These are phyloP conservation scores for Plectosphaerella cucumerina DNA, from an alignment of 2,329 filamentous ascomycete genomes.

Conservation along the genomic window DNA sequence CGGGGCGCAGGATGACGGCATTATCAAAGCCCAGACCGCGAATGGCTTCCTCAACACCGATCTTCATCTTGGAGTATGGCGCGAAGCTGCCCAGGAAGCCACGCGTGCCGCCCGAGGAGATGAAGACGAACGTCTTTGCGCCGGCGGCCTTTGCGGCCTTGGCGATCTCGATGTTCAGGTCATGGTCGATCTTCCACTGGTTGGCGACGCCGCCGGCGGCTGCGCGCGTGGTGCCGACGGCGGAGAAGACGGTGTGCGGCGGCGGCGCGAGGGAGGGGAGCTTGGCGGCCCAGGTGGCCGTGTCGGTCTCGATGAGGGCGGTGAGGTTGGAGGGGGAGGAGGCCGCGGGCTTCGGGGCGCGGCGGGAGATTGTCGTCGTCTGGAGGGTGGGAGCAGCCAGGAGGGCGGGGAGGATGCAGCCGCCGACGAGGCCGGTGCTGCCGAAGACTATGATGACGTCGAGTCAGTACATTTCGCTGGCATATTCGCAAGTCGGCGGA, in stretches of 20 bases:
- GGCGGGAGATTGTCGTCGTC: slow-evolving; percentile 64
- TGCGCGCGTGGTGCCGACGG: slow-evolving; percentile 74
- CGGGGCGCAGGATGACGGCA: slow-evolving; percentile 70
- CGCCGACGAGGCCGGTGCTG: slow-evolving; percentile 66
- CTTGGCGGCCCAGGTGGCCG: slow-evolving; percentile 60
- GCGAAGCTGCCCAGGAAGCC: slow-evolving; percentile 35
- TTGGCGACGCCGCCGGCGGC: slow-evolving; percentile 71
- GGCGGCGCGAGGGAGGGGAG: slow-evolving; percentile 51
- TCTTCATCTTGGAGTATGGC: slow-evolving; percentile 70
- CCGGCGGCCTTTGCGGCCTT: slow-evolving; percentile 69
- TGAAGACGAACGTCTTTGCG: slow-evolving; percentile 70
- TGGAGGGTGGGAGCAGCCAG: slow-evolving; percentile 49
- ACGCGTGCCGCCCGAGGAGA: slow-evolving; percentile 55
- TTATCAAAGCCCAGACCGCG: slow-evolving; percentile 70
- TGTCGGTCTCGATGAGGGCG: slow-evolving; percentile 64
- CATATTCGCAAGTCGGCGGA: too few species aligned
- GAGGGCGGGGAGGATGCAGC: slow-evolving; percentile 66
- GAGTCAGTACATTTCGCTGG: too few species aligned
- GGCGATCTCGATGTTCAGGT: slow-evolving; percentile 77
- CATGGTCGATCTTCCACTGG: slow-evolving; percentile 85
- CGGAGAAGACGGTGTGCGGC: slow-evolving; percentile 67
- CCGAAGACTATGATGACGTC: too few species aligned
- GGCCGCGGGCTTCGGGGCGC: slow-evolving; percentile 46
- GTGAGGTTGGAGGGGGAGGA: slow-evolving; percentile 50
- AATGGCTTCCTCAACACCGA: slow-evolving; percentile 77